Evolutionary conservation across 2,329 filamentous ascomycete species (phyloP), one percentile per base, ranked within the genome.

Genomic region (Alternaria incomplexa): DNA sequence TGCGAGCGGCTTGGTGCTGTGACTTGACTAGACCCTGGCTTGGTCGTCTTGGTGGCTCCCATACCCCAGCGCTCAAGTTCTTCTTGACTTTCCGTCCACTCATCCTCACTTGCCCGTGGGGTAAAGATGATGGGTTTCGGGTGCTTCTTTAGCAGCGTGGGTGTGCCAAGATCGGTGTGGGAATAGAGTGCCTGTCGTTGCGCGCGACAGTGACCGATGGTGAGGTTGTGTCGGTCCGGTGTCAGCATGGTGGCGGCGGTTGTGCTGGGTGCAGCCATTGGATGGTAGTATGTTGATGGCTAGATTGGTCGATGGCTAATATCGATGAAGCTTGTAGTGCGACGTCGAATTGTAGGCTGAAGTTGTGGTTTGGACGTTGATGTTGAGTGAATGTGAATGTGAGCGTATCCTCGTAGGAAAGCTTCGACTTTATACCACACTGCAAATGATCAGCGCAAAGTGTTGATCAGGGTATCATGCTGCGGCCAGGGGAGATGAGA

Each of bases 1-100:
- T 50, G 48, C 11, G 40, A 36, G 5, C 53, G 47, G 11, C 13
- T 36, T 26, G 48, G 48, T 6, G 26, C 13, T n/a, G 56, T 17
- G 8, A n/a, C 25, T 54, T 46, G 15, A 17, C 43, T 59, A 11
- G 28, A 47, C 2, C 20, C n/a, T 4, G 40, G 9, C 11, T 47
- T 55, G 1, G 40, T 26, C 12, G 17, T n/a, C 2, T 56, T 30
- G 2, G 30, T 30, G 12, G 44, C 44, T n/a, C 46, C 32, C 40
- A 64, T 58, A 12, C 62, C 62, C 62, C 62, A 64, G 23, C 62
- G 62, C 20, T 60, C 61, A 20, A 66, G 56, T 30, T 63, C 61
- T 36, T 64, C 61, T 25, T 51, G 46, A 40, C 53, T 51, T 13
- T 64, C 61, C 8, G 45, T 40, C 61, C 60, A 63, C 6, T 51